These are phyloP conservation scores for Anthostomella pinea DNA, from an alignment of 2,329 filamentous ascomycete species.

Conservation along the genomic window DNA sequence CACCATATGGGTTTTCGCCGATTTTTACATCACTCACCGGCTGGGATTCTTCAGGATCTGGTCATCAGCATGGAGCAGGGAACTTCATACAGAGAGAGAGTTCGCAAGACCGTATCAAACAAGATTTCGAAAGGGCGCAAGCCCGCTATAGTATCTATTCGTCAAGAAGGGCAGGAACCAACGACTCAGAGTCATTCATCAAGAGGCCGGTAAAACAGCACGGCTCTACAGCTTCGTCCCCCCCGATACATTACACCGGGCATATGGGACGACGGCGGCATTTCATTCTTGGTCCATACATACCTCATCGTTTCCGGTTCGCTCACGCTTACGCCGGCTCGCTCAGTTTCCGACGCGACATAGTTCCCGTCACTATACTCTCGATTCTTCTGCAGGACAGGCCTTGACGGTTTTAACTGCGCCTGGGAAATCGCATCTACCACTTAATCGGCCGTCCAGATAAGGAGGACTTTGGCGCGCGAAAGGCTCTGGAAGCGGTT, in stretches of 20 bases:
- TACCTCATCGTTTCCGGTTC: neutral
- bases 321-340: no score
- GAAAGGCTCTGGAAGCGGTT: constrained; percentile 1
- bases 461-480: neutral
- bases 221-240: constrained; percentile 11
- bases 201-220: constrained; percentile 23
- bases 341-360: no score
- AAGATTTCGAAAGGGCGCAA: constrained; percentile 28
- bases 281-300: neutral
- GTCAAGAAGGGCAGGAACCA: constrained; percentile 22
- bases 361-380: no score
- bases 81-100: constrained; percentile 8
- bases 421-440: no score
- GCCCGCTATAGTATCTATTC: constrained; percentile 18
- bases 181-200: constrained; percentile 16
- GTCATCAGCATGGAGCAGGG: constrained; percentile 11
- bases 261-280: neutral
- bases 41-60: constrained; percentile 2
- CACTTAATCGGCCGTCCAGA: neutral
- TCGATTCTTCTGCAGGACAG: no score
- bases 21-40: constrained; percentile 1
- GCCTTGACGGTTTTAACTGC: neutral
- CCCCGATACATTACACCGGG: neutral
- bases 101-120: constrained; percentile 17
- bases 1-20: constrained; percentile 1